Conservation (phyloP, 805 yeast species). For the Saccharomycopsis lassenensis region DNA sequence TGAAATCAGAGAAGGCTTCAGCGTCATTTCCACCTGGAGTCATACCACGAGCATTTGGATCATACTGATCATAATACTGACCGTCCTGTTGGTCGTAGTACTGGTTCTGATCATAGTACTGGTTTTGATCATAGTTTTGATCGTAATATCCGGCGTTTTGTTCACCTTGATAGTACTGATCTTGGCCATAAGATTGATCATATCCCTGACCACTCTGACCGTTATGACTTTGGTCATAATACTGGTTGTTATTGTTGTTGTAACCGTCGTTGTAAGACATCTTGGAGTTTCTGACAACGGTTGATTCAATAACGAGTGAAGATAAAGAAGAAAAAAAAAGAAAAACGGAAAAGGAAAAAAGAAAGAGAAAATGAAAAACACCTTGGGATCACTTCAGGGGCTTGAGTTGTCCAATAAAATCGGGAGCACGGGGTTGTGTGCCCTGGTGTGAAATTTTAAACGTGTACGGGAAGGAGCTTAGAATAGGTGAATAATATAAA, state of each 20-base stretch:
- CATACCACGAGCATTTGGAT: conserved; percentile 32
- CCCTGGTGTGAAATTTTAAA: too few species aligned
- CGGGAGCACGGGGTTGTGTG: too few species aligned
- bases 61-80: conserved; percentile 33
- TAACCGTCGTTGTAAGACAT: conserved; percentile 17
- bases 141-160: conserved; percentile 26
- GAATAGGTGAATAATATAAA: too few species aligned
- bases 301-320: neutral
- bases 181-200: conserved; percentile 14
- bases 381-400: neutral
- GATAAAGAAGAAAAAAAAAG: conserved; percentile 1
- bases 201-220: conserved; percentile 7
- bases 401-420: too few species aligned
- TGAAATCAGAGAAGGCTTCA: conserved; percentile 58
- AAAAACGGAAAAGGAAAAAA: neutral
- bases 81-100: conserved; percentile 29
- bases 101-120: conserved; percentile 30
- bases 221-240: conserved; percentile 4
- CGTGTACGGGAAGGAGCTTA: too few species aligned
- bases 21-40: conserved; percentile 37
- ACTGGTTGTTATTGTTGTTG: neutral
- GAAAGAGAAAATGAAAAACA: neutral
- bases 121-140: conserved; percentile 33
- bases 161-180: conserved; percentile 16
- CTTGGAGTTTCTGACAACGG: neutral